Percentiles rank a stretch among this genome's conserved stretches.
Conservation (phyloP, 2,329 filamentous ascomycete species). For the Pseudopithomyces maydicus region DNA sequence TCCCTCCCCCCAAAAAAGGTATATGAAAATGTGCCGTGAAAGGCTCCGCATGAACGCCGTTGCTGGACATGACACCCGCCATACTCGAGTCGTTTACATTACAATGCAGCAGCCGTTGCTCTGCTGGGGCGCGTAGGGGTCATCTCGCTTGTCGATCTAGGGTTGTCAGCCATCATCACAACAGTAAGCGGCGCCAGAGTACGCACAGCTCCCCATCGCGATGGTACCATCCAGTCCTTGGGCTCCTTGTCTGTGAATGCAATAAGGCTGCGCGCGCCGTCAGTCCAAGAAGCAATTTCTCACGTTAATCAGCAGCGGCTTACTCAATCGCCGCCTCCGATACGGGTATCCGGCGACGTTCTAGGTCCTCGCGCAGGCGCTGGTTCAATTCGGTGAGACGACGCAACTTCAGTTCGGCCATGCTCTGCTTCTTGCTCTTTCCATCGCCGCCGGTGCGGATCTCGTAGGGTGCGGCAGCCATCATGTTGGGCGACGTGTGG, state of each 20-base stretch:
- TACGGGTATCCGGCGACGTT: slow-evolving; percentile 92
- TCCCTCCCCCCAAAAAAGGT: slow-evolving; percentile 29
- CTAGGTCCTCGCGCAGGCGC: slow-evolving; percentile 91
- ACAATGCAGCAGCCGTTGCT: slow-evolving; percentile 90
- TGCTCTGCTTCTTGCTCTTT: slow-evolving; percentile 97
- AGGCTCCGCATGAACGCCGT: slow-evolving; percentile 45
- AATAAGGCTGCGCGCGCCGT: slow-evolving; percentile 72
- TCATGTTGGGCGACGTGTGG: slow-evolving; percentile 44
- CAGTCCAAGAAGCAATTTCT: slow-evolving; percentile 19
- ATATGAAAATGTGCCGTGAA: slow-evolving; percentile 45
- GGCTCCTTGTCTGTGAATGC: slow-evolving; percentile 94
- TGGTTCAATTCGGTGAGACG: slow-evolving; percentile 96
- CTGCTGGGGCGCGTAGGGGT: slow-evolving; percentile 97
- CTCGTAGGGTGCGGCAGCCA: slow-evolving; percentile 67
- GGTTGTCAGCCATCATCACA: slow-evolving; percentile 24
- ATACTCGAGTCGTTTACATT: slow-evolving; percentile 67
- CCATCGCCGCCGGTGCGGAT: slow-evolving; percentile 68
- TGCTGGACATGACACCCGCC: slow-evolving; percentile 43
- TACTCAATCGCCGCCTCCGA: slow-evolving; percentile 78
- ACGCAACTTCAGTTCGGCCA: slow-evolving; percentile 97
- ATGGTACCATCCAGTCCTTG: slow-evolving; percentile 98
- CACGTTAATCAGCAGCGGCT: slow-evolving; percentile 16
- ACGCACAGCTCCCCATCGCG: slow-evolving; percentile 83
- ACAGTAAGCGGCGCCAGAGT: background rate
- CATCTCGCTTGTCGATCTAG: slow-evolving; percentile 88